These are phyloP conservation scores for Blastomyces gilchristii DNA, from an alignment of 2,329 filamentous ascomycete genomes.

Conservation along the genomic window DNA sequence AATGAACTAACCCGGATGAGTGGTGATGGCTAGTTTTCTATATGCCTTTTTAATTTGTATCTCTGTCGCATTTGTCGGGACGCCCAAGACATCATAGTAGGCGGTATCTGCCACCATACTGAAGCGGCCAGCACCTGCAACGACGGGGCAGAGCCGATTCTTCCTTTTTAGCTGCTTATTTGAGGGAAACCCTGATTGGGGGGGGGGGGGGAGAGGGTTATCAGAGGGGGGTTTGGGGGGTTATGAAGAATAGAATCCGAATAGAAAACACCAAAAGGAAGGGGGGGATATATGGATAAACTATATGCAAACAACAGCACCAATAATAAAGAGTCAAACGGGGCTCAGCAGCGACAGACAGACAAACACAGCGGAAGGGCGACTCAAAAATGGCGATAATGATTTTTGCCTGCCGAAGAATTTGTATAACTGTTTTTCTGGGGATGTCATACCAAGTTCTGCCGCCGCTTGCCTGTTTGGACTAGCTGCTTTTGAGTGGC, in stretches of 20 bases:
- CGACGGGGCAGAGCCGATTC: background rate
- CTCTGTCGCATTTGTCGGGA: constrained; percentile 73
- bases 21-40: constrained; percentile 84
- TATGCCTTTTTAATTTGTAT: constrained; percentile 97
- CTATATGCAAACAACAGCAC: background rate
- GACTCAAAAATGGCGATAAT: too few relatives aligned
- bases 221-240: too few relatives aligned
- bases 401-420: too few relatives aligned
- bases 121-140: background rate
- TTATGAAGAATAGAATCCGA: too few relatives aligned
- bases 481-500: too few relatives aligned
- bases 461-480: too few relatives aligned
- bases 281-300: background rate
- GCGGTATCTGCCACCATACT: constrained; percentile 76
- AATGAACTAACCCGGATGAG: constrained; percentile 61
- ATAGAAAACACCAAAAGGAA: background rate
- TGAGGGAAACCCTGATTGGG: too few relatives aligned
- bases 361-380: too few relatives aligned
- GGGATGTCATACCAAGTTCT: too few relatives aligned
- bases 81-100: constrained; percentile 81
- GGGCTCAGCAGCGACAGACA: too few relatives aligned
- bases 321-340: background rate
- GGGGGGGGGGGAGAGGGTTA: background rate
- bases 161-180: background rate
- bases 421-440: too few relatives aligned